These are phyloP conservation scores for Logfia minima DNA, from an alignment of 129 eudicot genomes.

Conservation along the genomic window DNA sequence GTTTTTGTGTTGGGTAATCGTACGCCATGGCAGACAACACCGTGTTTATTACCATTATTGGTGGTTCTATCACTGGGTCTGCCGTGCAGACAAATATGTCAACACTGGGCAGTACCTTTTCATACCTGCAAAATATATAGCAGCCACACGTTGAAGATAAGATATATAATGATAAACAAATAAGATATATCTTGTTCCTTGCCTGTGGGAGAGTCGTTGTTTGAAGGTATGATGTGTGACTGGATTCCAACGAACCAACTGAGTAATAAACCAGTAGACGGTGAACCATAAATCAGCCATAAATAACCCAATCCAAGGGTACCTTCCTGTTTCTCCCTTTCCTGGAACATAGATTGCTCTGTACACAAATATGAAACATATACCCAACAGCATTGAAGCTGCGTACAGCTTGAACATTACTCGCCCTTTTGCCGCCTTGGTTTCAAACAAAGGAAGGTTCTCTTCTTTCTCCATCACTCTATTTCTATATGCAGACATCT, in stretches of 20 bases:
- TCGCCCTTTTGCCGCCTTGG: slow-evolving; percentile 22
- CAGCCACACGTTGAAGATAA: slow-evolving; percentile 20
- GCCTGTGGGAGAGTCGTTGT: slow-evolving; percentile 32
- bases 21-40: slow-evolving; percentile 39
- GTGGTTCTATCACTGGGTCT: slow-evolving; percentile 38
- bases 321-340: slow-evolving; percentile 21
- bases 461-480: slow-evolving; percentile 24
- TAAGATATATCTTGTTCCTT: neutral
- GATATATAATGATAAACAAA: neutral
- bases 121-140: slow-evolving; percentile 24
- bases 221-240: slow-evolving; percentile 26
- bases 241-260: slow-evolving; percentile 36
- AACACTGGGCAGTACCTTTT: slow-evolving; percentile 33
- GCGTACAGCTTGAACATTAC: slow-evolving; percentile 22
- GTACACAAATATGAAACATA: slow-evolving; percentile 18
- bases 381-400: slow-evolving; percentile 19
- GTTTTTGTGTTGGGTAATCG: slow-evolving; percentile 39
- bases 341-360: slow-evolving; percentile 30
- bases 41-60: slow-evolving; percentile 44
- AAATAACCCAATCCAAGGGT: slow-evolving; percentile 35
- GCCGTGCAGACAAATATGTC: slow-evolving; percentile 45
- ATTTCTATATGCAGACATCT: neutral
- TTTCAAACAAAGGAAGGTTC: slow-evolving; percentile 28
- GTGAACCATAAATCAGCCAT: slow-evolving; percentile 37
- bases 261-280: slow-evolving; percentile 37